These are phyloP conservation scores for Arthrinium phaeospermum DNA, from an alignment of 2,329 filamentous ascomycete genomes.

Conservation along the genomic window DNA sequence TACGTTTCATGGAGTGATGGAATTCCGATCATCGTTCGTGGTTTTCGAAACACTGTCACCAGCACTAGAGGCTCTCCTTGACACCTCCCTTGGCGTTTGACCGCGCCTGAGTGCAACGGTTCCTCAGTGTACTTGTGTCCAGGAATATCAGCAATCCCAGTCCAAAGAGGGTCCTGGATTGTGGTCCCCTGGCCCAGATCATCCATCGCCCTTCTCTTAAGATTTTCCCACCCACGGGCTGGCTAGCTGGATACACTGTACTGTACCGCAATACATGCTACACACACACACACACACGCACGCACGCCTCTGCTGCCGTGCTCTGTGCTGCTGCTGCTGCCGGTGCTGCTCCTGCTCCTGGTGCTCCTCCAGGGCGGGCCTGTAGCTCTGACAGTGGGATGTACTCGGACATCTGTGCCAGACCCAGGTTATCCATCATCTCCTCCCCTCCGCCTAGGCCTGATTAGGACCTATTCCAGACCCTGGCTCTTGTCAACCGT, in stretches of 20 bases:
- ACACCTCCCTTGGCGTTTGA: conserved; percentile 21
- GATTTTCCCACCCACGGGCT: conserved; percentile 46
- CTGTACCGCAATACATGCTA: conserved; percentile 13
- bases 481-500: conserved; percentile 30
- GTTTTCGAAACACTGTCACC: conserved; percentile 14
- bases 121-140: conserved; percentile 4
- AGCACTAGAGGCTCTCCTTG: conserved; percentile 15
- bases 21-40: conserved; percentile 8
- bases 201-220: conserved; percentile 45
- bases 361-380: conserved; percentile 16
- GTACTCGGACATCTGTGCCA: conserved; percentile 41
- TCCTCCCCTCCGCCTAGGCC: conserved; percentile 36
- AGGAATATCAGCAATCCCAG: conserved; percentile 19
- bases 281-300: not conserved
- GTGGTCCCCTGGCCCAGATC: conserved; percentile 39
- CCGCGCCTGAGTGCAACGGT: conserved; percentile 14
- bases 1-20: conserved; percentile 13
- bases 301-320: conserved; percentile 6
- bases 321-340: not conserved
- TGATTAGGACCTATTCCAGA: conserved; percentile 32
- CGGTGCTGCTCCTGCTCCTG: not conserved
- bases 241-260: conserved; percentile 52
- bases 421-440: conserved; percentile 31
- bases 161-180: conserved; percentile 20
- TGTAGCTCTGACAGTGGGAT: conserved; percentile 34